These are phyloP conservation scores for Helminthosporium solani DNA, from an alignment of 2,329 filamentous ascomycete genomes.

Conservation along the genomic window DNA sequence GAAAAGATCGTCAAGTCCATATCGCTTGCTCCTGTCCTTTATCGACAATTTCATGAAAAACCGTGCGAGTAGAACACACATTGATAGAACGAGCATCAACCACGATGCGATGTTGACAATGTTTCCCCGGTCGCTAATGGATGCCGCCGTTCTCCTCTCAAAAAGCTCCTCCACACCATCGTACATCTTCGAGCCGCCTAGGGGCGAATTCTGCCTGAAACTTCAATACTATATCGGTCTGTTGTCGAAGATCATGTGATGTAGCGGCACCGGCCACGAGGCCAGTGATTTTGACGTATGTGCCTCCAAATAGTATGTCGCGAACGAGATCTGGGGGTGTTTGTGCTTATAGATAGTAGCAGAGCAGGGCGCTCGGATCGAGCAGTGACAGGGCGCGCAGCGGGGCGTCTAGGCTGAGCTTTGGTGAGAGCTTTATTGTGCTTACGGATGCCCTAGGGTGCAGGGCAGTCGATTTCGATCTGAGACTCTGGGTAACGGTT, in stretches of 20 bases:
- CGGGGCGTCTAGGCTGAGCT: constrained; percentile 15
- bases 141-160: constrained; percentile 12
- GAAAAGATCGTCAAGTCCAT: constrained; percentile 26
- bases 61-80: constrained; percentile 23
- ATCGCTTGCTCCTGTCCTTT: constrained; percentile 14
- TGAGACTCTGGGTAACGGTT: constrained; percentile 2
- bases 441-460: constrained; percentile 18
- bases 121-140: constrained; percentile 15
- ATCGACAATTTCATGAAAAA: constrained; percentile 29
- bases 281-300: constrained; percentile 21
- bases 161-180: constrained; percentile 11
- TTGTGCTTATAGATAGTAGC: constrained; percentile 18
- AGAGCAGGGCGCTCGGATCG: constrained; percentile 10
- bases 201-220: constrained; percentile 3
- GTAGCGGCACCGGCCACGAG: constrained; percentile 17
- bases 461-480: constrained; percentile 11
- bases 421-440: constrained; percentile 24
- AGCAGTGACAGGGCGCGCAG: constrained; percentile 15
- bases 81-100: constrained; percentile 23
- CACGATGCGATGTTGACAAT: constrained; percentile 29
- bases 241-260: constrained; percentile 20
- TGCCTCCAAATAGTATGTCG: constrained; percentile 8
- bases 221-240: constrained; percentile 7
- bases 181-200: constrained; percentile 12
- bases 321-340: constrained; percentile 9